Conservation (phyloP, 2,329 filamentous ascomycete species). For the Penicillium sp. region DNA sequence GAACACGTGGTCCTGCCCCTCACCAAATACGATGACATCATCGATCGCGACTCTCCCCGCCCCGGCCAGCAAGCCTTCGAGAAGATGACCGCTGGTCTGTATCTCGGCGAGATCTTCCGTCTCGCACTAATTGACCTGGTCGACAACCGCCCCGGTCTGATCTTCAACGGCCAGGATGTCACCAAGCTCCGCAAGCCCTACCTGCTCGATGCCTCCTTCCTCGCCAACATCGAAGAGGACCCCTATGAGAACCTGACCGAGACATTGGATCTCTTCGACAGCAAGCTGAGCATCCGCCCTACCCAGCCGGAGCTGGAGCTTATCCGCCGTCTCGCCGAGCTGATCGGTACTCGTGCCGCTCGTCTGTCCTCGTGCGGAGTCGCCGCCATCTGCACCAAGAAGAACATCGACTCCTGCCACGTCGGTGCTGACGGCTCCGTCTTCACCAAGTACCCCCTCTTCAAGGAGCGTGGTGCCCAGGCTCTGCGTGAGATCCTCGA, state of each 20-base stretch:
- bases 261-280: constrained; percentile 77
- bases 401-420: constrained; percentile 81
- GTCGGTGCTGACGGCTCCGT: constrained; percentile 96
- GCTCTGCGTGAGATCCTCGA: constrained; percentile 94
- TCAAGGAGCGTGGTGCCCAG: constrained; percentile 86
- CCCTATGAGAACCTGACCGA: constrained; percentile 94
- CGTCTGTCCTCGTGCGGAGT: constrained; percentile 93
- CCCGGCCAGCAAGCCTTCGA: constrained; percentile 95
- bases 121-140: constrained; percentile 82
- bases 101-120: constrained; percentile 92
- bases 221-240: constrained; percentile 91
- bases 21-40: constrained; percentile 80
- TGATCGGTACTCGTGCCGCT: constrained; percentile 92
- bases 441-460: constrained; percentile 99
- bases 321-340: constrained; percentile 81
- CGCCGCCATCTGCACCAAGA: constrained; percentile 95
- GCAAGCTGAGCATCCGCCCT: constrained; percentile 69
- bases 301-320: constrained; percentile 82
- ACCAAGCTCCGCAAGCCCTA: constrained; percentile 80
- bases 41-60: constrained; percentile 88
- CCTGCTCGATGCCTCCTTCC: constrained; percentile 86
- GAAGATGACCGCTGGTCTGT: constrained; percentile 96
- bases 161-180: constrained; percentile 84
- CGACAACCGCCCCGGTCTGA: constrained; percentile 69
- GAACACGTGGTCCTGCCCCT: constrained; percentile 83